A percentile compares a stretch with the other conserved stretches of the same genome.
phyloP scores from a whole-genome alignment of 2,329 filamentous ascomycete genomes.

The Rosellinia necatrix region DNA sequence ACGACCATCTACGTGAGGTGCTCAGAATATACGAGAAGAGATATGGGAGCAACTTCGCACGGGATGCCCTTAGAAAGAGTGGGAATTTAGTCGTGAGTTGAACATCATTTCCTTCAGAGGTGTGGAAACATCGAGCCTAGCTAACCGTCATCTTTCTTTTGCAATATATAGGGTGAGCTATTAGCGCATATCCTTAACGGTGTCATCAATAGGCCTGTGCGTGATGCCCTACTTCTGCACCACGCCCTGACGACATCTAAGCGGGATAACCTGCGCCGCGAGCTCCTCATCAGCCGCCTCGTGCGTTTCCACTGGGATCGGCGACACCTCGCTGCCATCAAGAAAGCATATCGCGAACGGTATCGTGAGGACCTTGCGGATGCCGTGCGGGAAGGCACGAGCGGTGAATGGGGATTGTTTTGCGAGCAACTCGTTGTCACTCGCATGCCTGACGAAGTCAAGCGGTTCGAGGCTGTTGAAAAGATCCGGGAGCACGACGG shows the following conservation, averaged over 20 bases:
- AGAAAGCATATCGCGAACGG: slow-evolving; percentile 76
- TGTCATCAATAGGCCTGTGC: slow-evolving; percentile 91
- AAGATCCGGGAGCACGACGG: slow-evolving; percentile 26
- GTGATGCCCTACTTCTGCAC: slow-evolving; percentile 87
- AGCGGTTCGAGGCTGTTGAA: slow-evolving; percentile 49
- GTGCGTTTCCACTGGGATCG: slow-evolving; percentile 94
- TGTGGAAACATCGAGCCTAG: background rate
- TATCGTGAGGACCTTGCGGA: slow-evolving; percentile 76
- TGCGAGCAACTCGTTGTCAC: slow-evolving; percentile 71
- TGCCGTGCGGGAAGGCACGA: slow-evolving; percentile 77
- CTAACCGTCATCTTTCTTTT: background rate
- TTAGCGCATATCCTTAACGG: slow-evolving; percentile 95
- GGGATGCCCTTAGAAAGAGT: slow-evolving; percentile 85
- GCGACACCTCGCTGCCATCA: slow-evolving; percentile 77
- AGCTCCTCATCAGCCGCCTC: slow-evolving; percentile 84
- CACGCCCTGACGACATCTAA: slow-evolving; percentile 81
- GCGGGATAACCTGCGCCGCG: slow-evolving; percentile 74
- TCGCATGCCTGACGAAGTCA: slow-evolving; percentile 63
- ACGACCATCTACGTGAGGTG: slow-evolving; percentile 80
- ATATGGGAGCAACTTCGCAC: slow-evolving; percentile 81
- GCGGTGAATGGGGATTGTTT: slow-evolving; percentile 77
- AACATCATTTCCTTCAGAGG: background rate
- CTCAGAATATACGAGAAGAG: slow-evolving; percentile 74
- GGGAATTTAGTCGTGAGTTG: slow-evolving; percentile 83
- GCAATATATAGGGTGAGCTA: slow-evolving; percentile 74